Evolutionary conservation across 1,284 basidiomycete species (phyloP), one percentile per base, ranked within the genome.

Genomic region (Pseudozyma pruni): DNA sequence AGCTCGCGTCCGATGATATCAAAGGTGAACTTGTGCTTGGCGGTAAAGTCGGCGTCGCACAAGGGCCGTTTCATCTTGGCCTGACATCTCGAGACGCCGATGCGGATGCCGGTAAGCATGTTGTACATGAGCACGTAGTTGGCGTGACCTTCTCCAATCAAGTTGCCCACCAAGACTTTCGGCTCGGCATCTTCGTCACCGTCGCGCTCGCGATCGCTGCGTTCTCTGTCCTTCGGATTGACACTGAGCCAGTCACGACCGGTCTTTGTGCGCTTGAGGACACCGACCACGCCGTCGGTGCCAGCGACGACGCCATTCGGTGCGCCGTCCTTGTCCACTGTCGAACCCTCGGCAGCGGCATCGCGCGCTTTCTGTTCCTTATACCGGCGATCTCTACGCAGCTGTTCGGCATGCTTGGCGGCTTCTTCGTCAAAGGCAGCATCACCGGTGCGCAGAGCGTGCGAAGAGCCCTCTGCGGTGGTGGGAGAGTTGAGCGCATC

Each of bases 41-140:
- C 92, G 2, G 85, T 86, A 77, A 94, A 98, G 83, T 98, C 95
- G 34, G 91, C 91, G 40, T 90, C 87, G 9, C 90, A 91, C 32
- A 98, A 84, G 2, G 90, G 87, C 54, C 93, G 87, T 83, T 90
- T 90, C 19, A 93, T 89, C 85, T 98, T 98, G 44, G 94, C 95
- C 83, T 96, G 93, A 85, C 92, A 97, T 71, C 95, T 86, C 42
- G 95, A 98, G 6, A 97, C 91, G 47, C 91, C 94, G 74, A 94
- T 94, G 31, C 95, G 89, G 70, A 98, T 98, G 6, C 95, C 95
- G 4, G 95, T 98, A 76, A 98, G 87, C 95, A 98, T 98, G 86
- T 98, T 98, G 86, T 98, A 98, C 95, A 98, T 98, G 79, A 98
- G 86, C 61, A 98, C 92, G 78, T 98, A 98, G 85, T 98, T 98